Percentiles rank a stretch among this genome's conserved stretches.
Evolutionary conservation across 176 grass and related monocot genomes (phyloP).

Genomic region (Oryza punctata): DNA sequence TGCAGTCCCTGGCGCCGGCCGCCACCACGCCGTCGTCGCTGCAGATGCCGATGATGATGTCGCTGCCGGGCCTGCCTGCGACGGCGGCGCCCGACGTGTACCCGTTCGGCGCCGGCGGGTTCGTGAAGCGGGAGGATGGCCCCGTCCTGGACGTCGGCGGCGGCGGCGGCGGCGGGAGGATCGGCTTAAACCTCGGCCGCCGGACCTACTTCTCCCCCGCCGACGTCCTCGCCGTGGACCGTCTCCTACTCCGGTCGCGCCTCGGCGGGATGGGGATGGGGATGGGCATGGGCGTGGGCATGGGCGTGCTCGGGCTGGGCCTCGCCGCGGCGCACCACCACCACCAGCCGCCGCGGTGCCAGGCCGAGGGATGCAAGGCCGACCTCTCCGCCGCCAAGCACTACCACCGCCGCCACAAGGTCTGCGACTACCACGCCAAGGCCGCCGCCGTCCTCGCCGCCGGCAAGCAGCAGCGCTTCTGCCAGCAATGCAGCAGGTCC

Average conservation of each 20-base stretch:
- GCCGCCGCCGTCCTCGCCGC: slow-evolving; percentile 63
- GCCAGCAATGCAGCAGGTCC: slow-evolving; percentile 94
- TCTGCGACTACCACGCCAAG: slow-evolving; percentile 98
- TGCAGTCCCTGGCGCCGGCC: slow-evolving; percentile 24
- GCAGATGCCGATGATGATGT: slow-evolving; percentile 26
- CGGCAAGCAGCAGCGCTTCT: slow-evolving; percentile 89
- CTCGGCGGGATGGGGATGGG: slow-evolving; percentile 15
- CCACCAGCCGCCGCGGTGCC: slow-evolving; percentile 73
- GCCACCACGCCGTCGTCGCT: slow-evolving; percentile 40
- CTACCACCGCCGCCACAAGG: slow-evolving; percentile 97
- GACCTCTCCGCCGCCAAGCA: slow-evolving; percentile 91
- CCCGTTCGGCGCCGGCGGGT: slow-evolving; percentile 34
- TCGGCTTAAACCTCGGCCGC: slow-evolving; percentile 78
- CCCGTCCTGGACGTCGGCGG: slow-evolving; percentile 28
- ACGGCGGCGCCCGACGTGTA: slow-evolving; percentile 14
- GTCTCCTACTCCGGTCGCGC: slow-evolving; percentile 46
- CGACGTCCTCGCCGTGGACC: slow-evolving; percentile 63
- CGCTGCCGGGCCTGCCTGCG: slow-evolving; percentile 8
- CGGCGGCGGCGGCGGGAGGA: slow-evolving; percentile 40
- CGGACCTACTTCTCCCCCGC: slow-evolving; percentile 74
- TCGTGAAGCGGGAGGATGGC: slow-evolving; percentile 62
- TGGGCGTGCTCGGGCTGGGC: slow-evolving; percentile 51
- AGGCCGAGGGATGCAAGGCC: slow-evolving; percentile 84
- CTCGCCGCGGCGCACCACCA: slow-evolving; percentile 48
- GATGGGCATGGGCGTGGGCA: slow-evolving; percentile 35